These are phyloP conservation scores for Solanum pennellii DNA, from an alignment of 257 asterid genomes.

Conservation along the genomic window DNA sequence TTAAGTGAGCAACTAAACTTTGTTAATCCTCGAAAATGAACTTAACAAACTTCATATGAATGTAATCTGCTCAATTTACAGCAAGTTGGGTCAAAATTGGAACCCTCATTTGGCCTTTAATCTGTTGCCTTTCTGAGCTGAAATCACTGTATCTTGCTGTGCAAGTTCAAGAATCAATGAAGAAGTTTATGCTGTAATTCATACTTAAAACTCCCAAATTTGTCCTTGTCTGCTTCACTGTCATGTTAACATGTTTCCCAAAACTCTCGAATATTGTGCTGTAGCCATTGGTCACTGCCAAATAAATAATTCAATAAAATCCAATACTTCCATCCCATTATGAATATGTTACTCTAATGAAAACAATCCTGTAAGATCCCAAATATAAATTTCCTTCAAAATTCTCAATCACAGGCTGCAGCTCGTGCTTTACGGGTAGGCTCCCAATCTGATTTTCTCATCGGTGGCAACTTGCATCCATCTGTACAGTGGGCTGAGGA, in stretches of 20 bases:
- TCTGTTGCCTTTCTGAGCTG: not conserved
- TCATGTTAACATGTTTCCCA: not conserved
- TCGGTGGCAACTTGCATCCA: slow-evolving; percentile 77
- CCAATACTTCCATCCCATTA: not conserved
- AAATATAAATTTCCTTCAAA: slow-evolving; percentile 33
- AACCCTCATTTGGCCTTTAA: not conserved
- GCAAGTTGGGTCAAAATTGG: not conserved
- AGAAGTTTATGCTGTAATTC: not conserved
- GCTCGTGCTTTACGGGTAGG: slow-evolving; percentile 76
- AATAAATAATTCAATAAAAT: not conserved
- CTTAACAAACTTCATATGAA: not conserved
- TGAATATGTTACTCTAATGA: slow-evolving; percentile 1
- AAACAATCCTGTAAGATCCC: slow-evolving; percentile 21
- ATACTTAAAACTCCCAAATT: not conserved
- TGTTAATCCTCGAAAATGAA: not conserved
- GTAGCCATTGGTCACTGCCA: not conserved
- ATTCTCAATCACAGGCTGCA: slow-evolving; percentile 95
- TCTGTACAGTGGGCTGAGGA: slow-evolving; percentile 91
- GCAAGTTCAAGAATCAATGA: not conserved
- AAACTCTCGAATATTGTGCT: not conserved
- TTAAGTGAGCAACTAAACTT: not conserved
- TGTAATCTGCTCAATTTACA: not conserved
- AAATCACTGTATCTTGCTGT: not conserved
- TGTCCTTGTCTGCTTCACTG: not conserved
- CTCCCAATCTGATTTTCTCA: slow-evolving; percentile 66